phyloP scores from a whole-genome alignment of 176 grass and related monocot genomes.

The Eleusine coracana region DNA sequence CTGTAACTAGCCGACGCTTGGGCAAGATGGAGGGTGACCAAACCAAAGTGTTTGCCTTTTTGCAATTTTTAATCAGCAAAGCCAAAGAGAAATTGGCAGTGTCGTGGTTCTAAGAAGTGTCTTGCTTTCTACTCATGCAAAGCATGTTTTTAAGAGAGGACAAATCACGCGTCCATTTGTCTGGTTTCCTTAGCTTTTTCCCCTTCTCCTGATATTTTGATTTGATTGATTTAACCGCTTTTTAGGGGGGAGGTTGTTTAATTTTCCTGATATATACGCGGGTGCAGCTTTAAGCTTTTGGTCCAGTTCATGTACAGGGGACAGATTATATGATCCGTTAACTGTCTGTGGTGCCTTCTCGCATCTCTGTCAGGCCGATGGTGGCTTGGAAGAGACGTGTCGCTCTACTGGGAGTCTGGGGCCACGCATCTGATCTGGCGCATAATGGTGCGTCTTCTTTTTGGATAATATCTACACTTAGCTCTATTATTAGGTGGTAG shows the following conservation, averaged over 20 bases:
- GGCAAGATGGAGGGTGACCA: constrained; percentile 28
- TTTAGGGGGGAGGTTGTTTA: constrained; percentile 1
- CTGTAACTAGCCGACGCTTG: constrained; percentile 39
- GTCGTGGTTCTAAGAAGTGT: constrained; percentile 23
- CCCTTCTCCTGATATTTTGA: not conserved
- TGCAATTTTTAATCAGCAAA: not conserved
- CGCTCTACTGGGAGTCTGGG: too few relatives aligned
- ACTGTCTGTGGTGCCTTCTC: not conserved
- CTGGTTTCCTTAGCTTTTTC: not conserved
- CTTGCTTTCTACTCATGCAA: constrained; percentile 47
- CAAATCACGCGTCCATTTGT: constrained; percentile 37
- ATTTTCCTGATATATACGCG: not conserved
- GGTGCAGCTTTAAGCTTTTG: not conserved
- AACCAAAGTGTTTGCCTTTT: constrained; percentile 35
- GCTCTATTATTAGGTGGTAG: too few relatives aligned
- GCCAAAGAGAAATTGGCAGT: not conserved
- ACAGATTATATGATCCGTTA: not conserved
- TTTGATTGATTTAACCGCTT: not conserved
- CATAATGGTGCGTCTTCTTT: not conserved
- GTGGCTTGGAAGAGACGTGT: not conserved
- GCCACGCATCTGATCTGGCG: not conserved
- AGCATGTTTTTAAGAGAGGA: constrained; percentile 14
- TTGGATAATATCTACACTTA: not conserved
- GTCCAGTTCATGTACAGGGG: not conserved
- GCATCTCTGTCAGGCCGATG: not conserved